phyloP scores from a whole-genome alignment of 352 stramenopile species.

The Globisporangium viniferum region DNA sequence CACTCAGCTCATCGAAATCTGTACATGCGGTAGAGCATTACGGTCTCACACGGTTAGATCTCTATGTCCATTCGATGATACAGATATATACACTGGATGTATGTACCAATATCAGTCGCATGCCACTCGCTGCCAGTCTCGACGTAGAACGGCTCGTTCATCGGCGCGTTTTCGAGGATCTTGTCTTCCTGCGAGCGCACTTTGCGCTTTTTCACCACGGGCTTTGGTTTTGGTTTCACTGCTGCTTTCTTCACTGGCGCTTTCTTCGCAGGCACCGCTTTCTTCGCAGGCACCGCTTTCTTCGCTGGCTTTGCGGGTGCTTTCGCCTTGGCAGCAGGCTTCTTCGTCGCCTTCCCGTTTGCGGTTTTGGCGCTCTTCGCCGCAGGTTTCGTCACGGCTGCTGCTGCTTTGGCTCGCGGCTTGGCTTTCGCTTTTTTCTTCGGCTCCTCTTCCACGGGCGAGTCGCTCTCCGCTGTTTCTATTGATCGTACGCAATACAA shows the following conservation, averaged over 20 bases:
- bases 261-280: conserved; percentile 4
- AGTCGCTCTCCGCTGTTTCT: conserved; percentile 7
- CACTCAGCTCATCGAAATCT: conserved; percentile 71
- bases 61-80: not conserved
- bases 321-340: conserved; percentile 5
- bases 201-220: conserved; percentile 48
- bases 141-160: conserved; percentile 61
- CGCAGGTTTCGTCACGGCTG: conserved; percentile 7
- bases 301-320: not conserved
- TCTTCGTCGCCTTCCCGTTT: not conserved
- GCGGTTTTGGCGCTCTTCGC: not conserved
- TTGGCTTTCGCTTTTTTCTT: conserved; percentile 15
- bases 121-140: conserved; percentile 73
- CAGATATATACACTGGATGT: not conserved
- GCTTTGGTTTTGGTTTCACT: conserved; percentile 14
- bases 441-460: not conserved
- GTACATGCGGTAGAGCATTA: not conserved
- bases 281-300: not conserved
- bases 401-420: conserved; percentile 22
- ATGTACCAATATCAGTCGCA: conserved; percentile 44
- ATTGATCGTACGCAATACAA: not conserved
- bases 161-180: conserved; percentile 49
- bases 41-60: not conserved
- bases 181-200: conserved; percentile 52
- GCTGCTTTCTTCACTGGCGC: conserved; percentile 22